phyloP scores from a whole-genome alignment of 2,329 filamentous ascomycete genomes.

The Scedosporium boydii region DNA sequence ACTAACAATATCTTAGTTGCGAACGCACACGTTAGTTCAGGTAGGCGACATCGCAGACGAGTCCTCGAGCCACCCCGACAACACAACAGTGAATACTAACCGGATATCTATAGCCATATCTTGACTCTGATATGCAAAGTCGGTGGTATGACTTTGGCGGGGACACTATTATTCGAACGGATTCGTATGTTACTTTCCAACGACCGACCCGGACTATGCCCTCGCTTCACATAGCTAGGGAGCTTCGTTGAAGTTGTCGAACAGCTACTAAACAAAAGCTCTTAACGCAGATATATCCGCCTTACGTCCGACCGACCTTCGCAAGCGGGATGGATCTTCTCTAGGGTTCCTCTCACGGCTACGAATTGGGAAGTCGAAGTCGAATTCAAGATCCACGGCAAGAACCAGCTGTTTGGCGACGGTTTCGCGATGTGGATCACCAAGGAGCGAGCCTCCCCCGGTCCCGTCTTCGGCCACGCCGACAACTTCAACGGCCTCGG shows the following conservation, averaged over 20 bases:
- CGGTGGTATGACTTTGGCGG: constrained; percentile 99
- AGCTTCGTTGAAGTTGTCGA: not conserved
- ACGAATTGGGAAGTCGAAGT: constrained; percentile 99
- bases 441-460: constrained; percentile 73
- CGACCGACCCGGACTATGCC: not conserved
- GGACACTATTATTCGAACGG: constrained; percentile 73
- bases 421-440: constrained; percentile 98
- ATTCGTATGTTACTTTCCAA: constrained; percentile 38
- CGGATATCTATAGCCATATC: constrained; percentile 60
- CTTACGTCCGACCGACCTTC: constrained; percentile 85
- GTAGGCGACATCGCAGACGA: constrained; percentile 39
- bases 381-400: constrained; percentile 88
- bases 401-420: constrained; percentile 85
- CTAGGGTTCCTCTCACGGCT: constrained; percentile 84
- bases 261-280: not conserved
- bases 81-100: constrained; percentile 11
- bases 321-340: constrained; percentile 89
- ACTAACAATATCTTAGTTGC: constrained; percentile 45
- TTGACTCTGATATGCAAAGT: constrained; percentile 96
- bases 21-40: constrained; percentile 75
- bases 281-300: constrained; percentile 65
- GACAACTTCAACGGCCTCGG: constrained; percentile 92
- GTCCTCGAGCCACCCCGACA: constrained; percentile 10
- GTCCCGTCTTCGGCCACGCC: constrained; percentile 76
- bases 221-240: not conserved